Conservation (phyloP, 345 rosid species). For the Lepidium sativum region DNA sequence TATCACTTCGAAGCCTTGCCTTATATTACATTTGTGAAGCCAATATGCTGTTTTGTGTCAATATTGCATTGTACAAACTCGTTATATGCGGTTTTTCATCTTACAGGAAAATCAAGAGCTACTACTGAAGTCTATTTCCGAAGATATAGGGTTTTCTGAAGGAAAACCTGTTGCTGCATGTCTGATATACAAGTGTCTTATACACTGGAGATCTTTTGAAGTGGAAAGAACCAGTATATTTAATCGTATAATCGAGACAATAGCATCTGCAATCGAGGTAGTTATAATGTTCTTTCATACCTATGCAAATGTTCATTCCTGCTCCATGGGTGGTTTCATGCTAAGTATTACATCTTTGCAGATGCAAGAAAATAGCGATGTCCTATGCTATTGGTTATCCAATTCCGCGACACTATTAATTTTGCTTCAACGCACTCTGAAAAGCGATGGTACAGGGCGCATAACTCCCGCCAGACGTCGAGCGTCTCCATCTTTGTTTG, state of each 20-base stretch:
- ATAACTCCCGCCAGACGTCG: slow-evolving; percentile 71
- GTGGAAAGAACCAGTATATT: slow-evolving; percentile 80
- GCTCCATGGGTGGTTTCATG: slow-evolving; percentile 16
- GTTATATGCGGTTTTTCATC: slow-evolving; percentile 1
- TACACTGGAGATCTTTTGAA: slow-evolving; percentile 95
- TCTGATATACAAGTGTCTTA: slow-evolving; percentile 78
- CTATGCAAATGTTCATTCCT: slow-evolving; percentile 6
- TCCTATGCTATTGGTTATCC: slow-evolving; percentile 86
- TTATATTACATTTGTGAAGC: background rate
- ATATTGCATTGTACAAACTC: slow-evolving; percentile 1
- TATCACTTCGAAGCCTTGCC: slow-evolving; percentile 5
- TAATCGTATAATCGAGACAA: slow-evolving; percentile 82
- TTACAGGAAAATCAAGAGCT: slow-evolving; percentile 87
- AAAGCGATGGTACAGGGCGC: slow-evolving; percentile 47
- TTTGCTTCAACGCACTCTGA: slow-evolving; percentile 79
- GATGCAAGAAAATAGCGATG: slow-evolving; percentile 74
- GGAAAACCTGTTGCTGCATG: slow-evolving; percentile 92
- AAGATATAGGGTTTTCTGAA: slow-evolving; percentile 80
- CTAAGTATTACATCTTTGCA: slow-evolving; percentile 23
- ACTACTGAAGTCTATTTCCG: slow-evolving; percentile 70
- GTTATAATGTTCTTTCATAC: slow-evolving; percentile 4
- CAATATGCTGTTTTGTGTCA: background rate
- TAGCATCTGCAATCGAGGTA: slow-evolving; percentile 79
- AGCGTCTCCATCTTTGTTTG: slow-evolving; percentile 63
- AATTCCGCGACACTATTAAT: slow-evolving; percentile 72